phyloP scores from a whole-genome alignment of 2,329 filamentous ascomycete genomes.

The Fusarium tjaetaba region DNA sequence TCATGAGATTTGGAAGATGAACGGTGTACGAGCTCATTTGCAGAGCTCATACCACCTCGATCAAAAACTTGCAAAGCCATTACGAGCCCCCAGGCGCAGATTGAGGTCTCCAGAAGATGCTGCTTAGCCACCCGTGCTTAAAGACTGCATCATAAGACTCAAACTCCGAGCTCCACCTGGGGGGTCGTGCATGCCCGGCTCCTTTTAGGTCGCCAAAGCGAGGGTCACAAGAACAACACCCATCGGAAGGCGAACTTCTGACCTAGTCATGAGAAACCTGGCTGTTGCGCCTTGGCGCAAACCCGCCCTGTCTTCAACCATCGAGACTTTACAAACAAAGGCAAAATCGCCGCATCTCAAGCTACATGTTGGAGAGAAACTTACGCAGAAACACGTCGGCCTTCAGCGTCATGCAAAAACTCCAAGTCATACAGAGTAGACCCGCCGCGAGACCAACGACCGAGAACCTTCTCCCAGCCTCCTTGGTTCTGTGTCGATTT shows the following conservation, averaged over 20 bases:
- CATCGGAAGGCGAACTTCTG: not conserved
- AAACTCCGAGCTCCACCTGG: not conserved
- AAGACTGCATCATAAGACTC: not conserved
- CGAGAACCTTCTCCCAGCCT: constrained; percentile 83
- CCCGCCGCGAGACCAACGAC: constrained; percentile 76
- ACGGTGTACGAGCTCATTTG: not conserved
- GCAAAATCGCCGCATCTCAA: constrained; percentile 35
- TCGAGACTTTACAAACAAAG: no score
- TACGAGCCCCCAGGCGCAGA: not conserved
- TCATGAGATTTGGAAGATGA: not conserved
- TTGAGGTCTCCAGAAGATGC: not conserved
- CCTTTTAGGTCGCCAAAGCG: not conserved
- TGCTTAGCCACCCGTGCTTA: not conserved
- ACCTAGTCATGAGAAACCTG: not conserved
- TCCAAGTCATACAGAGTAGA: constrained; percentile 79
- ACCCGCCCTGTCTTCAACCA: not conserved
- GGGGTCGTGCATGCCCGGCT: not conserved
- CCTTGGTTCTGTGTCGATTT: constrained; percentile 62
- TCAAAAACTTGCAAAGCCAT: not conserved
- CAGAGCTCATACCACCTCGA: not conserved
- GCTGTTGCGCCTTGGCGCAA: not conserved
- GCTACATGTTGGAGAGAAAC: not conserved
- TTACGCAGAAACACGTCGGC: constrained; percentile 29
- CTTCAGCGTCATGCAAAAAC: constrained; percentile 74
- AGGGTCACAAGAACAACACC: not conserved